Base-by-base conservation (phyloP, 83 land plant species). In the Diphasiastrum complanatum region DNA sequence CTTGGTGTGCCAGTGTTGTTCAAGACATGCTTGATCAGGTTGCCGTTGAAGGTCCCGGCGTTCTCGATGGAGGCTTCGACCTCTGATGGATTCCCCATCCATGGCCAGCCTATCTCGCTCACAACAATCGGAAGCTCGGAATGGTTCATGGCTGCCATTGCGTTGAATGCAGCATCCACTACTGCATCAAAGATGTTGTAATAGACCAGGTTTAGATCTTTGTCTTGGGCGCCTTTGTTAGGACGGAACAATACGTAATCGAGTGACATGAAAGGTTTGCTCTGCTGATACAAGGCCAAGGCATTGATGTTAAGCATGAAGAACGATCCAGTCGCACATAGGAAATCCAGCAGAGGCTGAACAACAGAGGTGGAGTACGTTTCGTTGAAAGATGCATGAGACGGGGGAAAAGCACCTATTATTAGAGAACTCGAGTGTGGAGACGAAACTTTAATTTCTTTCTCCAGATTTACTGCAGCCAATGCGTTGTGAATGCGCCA, bases 71-170 rank as follows among this genome's bases (percentile, higher is more conserved):
- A 80, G 1, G 95, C 90, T n/a, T 81, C 91, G 5, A 77, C 73
- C 68, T 93, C 96, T 4, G 59, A 40, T 0, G 79, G 19, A 43
- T 86, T 85, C 2, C 99, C 96, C 40, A 55, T 64, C 0, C 85
- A 79, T 18, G 99, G 99, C 99, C 99, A 95, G 23, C 99, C 99
- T 4, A 87, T 70, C 65, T 89, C 96, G 10, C 78, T 50, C 1
- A 89, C 92, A 12, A 79, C 64, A 5, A 89, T 27, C 1, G 77
- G 75, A 0, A 89, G 29, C 16, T 84, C 80, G 0, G 89, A 73
- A 67, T 76, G 63, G 36, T 84, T 84, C n/a, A 86, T 48, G 40
- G 55, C 51, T 0, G 83, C 75, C 85, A 95, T 76, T 6, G 99
- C 84, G 27, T 77, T 76, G 59, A 74, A 85, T 23, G 79, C 81